Evolutionary conservation across 345 rosid species (phyloP).

Genomic region (Populus alba): DNA sequence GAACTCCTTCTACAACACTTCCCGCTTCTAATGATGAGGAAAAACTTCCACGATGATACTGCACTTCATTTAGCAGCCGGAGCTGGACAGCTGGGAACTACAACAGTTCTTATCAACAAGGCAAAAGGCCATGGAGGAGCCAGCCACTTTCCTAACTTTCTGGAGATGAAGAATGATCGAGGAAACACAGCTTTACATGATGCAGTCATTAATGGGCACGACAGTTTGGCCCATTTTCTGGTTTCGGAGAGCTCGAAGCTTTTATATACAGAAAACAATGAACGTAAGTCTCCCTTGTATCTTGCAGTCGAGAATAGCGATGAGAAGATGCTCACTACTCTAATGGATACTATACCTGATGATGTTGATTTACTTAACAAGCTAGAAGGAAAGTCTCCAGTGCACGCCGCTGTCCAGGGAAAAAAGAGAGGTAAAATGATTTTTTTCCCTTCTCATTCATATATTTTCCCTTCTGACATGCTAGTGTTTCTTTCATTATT

Average conservation of each 20-base stretch:
- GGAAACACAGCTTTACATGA: conserved; percentile 11
- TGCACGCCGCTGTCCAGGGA: background rate
- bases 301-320: background rate
- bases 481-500: background rate
- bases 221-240: background rate
- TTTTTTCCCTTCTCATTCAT: too few relatives aligned
- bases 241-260: background rate
- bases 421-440: background rate
- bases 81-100: background rate
- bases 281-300: background rate
- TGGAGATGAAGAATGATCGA: background rate
- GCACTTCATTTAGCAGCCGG: conserved; percentile 4
- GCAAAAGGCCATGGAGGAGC: too few relatives aligned
- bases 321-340: background rate
- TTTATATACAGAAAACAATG: background rate
- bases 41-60: background rate
- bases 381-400: conserved; percentile 1
- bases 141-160: too few relatives aligned
- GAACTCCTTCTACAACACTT: background rate
- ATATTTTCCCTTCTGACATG: background rate
- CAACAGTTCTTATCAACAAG: background rate
- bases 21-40: background rate
- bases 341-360: background rate
- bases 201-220: background rate
- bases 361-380: too few relatives aligned